Conservation (phyloP, 371 early-diverging fungal genomes). For the Mucor sp. region DNA sequence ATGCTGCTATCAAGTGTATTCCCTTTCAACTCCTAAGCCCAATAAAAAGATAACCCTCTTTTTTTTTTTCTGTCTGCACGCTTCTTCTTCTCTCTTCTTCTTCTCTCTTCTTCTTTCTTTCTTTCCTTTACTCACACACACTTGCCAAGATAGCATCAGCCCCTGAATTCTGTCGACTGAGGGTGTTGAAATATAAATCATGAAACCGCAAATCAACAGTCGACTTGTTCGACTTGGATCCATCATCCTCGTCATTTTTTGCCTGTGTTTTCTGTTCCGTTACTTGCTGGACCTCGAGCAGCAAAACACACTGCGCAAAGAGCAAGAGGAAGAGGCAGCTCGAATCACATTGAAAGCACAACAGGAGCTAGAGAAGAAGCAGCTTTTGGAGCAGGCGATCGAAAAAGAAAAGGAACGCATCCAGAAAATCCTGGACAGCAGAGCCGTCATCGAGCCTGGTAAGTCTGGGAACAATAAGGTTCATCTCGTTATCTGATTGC, state of each 20-base stretch:
- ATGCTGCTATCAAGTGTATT: neutral
- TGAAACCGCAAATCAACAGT: conserved; percentile 22
- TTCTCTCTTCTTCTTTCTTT: neutral
- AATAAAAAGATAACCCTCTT: neutral
- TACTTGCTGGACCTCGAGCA: conserved; percentile 21
- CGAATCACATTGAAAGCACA: conserved; percentile 1
- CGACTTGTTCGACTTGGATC: conserved; percentile 20
- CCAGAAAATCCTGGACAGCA: conserved; percentile 11
- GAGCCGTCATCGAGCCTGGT: conserved; percentile 29
- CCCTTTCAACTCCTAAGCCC: conserved; percentile 1
- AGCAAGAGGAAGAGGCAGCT: conserved; percentile 19
- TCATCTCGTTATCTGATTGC: neutral
- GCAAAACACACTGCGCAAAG: conserved; percentile 15
- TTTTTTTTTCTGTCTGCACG: neutral
- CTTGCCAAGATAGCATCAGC: neutral
- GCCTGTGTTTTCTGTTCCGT: conserved; percentile 14
- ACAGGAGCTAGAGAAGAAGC: conserved; percentile 13
- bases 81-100: neutral
- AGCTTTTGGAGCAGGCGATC: neutral
- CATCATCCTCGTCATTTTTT: conserved; percentile 11
- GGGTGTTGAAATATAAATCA: neutral
- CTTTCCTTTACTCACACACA: neutral
- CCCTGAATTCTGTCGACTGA: neutral
- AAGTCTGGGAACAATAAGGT: neutral
- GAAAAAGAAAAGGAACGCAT: conserved; percentile 16